Conservation (phyloP, 2,329 filamentous ascomycete genomes). For the Clonostachys rhizophaga region DNA sequence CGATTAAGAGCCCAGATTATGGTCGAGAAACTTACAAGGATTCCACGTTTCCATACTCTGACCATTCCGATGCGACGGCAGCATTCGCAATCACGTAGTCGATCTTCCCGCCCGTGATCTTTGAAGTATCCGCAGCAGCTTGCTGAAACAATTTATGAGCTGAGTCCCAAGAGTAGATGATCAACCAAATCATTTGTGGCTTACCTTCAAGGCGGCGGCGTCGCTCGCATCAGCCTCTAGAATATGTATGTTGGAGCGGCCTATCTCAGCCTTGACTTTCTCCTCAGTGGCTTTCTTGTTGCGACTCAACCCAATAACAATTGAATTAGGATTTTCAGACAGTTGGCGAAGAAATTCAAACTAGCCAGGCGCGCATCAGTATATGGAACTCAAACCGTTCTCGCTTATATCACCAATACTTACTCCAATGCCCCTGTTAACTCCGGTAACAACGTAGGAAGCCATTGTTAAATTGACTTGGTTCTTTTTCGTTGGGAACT, state of each 20-base stretch:
- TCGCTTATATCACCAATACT: not conserved
- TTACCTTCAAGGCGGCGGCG: conserved; percentile 26
- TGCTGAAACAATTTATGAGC: not conserved
- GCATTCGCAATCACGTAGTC: conserved; percentile 68
- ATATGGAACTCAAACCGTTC: no score
- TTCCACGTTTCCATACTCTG: no score
- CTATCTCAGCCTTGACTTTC: conserved; percentile 32
- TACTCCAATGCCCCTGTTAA: not conserved
- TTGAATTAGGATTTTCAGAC: conserved; percentile 34
- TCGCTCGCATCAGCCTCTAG: conserved; percentile 37
- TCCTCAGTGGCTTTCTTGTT: conserved; percentile 36
- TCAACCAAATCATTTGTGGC: not conserved
- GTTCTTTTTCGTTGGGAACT: no score
- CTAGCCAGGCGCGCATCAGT: conserved; percentile 16
- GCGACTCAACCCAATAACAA: conserved; percentile 41
- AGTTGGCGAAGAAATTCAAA: conserved; percentile 43
- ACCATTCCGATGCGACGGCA: conserved; percentile 27
- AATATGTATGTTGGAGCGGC: conserved; percentile 36
- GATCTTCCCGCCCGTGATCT: conserved; percentile 20
- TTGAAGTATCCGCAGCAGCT: not conserved
- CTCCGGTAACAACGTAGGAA: not conserved
- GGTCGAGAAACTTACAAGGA: no score
- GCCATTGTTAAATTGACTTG: not conserved
- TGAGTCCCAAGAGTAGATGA: not conserved
- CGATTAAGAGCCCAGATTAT: no score